These are phyloP conservation scores for Fusarium falciforme DNA, from an alignment of 2,329 filamentous ascomycete genomes.

Conservation along the genomic window DNA sequence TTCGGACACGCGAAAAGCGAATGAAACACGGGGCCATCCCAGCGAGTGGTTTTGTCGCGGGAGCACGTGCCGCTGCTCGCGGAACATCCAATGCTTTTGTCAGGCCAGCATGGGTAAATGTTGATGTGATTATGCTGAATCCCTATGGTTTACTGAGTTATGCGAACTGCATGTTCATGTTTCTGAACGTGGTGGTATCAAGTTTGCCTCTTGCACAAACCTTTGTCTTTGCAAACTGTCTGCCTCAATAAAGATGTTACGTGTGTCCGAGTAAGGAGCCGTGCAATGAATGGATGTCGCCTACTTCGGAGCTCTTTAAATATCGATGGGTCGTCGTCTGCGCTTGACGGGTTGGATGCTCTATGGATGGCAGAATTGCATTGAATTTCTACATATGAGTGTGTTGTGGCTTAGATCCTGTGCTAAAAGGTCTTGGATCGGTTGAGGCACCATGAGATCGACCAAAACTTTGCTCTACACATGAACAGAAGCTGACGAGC, in stretches of 20 bases:
- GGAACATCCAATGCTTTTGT: neutral
- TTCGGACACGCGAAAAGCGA: neutral
- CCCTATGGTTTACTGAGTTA: neutral
- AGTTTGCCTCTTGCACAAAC: neutral
- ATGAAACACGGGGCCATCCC: neutral
- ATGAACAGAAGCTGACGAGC: neutral
- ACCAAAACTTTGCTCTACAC: neutral
- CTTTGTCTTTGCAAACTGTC: neutral
- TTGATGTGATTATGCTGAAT: neutral
- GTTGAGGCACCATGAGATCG: neutral
- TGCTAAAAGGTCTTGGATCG: neutral
- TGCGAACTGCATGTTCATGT: neutral
- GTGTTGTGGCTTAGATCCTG: neutral
- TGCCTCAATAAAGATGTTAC: neutral
- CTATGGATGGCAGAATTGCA: neutral
- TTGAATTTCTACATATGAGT: neutral
- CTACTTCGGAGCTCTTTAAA: neutral
- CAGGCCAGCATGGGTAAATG: neutral
- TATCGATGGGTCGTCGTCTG: neutral
- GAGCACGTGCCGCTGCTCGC: neutral
- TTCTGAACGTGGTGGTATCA: neutral
- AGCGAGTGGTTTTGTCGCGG: neutral
- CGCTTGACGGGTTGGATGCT: neutral
- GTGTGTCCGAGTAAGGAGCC: neutral
- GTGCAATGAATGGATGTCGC: neutral